phyloP scores from a whole-genome alignment of 2,329 filamentous ascomycete genomes.

The Macrophomina pseudophaseolina region DNA sequence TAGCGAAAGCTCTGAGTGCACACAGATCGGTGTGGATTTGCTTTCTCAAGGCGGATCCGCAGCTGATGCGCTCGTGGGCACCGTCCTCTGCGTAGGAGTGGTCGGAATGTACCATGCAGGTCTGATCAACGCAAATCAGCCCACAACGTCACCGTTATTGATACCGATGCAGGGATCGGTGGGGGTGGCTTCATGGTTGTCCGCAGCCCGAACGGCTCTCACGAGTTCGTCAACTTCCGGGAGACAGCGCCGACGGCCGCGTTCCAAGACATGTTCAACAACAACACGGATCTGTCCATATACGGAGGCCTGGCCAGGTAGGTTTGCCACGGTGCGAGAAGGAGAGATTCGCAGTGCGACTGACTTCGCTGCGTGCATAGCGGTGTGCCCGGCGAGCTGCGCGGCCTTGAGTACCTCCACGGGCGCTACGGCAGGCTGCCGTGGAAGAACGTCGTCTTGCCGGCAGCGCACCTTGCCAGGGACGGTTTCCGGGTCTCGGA shows the following conservation, averaged over 20 bases:
- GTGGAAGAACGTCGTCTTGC: slow-evolving; percentile 69
- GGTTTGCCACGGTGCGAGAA: not conserved
- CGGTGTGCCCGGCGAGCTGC: slow-evolving; percentile 75
- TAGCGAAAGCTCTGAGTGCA: slow-evolving; percentile 52
- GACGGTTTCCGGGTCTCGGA: slow-evolving; percentile 66
- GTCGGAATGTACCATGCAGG: slow-evolving; percentile 55
- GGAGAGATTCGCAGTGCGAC: not conserved
- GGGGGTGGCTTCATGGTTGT: slow-evolving; percentile 92
- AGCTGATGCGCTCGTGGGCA: slow-evolving; percentile 55
- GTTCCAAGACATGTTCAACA: slow-evolving; percentile 81
- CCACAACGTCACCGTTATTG: too few relatives aligned
- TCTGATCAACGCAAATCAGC: not conserved
- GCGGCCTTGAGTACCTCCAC: slow-evolving; percentile 81
- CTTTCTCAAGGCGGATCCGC: slow-evolving; percentile 52
- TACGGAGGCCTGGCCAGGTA: slow-evolving; percentile 67
- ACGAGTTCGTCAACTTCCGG: slow-evolving; percentile 87
- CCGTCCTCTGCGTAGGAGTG: slow-evolving; percentile 54
- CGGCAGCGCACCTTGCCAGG: slow-evolving; percentile 72
- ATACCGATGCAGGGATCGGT: slow-evolving; percentile 68
- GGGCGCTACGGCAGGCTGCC: slow-evolving; percentile 65
- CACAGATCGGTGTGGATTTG: slow-evolving; percentile 53
- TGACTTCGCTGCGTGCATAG: slow-evolving; percentile 47
- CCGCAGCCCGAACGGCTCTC: slow-evolving; percentile 71
- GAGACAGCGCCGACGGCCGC: slow-evolving; percentile 86
- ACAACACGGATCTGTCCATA: slow-evolving; percentile 70